phyloP scores from a whole-genome alignment of 2,329 filamentous ascomycete genomes.

The Colletotrichum gigasporum region DNA sequence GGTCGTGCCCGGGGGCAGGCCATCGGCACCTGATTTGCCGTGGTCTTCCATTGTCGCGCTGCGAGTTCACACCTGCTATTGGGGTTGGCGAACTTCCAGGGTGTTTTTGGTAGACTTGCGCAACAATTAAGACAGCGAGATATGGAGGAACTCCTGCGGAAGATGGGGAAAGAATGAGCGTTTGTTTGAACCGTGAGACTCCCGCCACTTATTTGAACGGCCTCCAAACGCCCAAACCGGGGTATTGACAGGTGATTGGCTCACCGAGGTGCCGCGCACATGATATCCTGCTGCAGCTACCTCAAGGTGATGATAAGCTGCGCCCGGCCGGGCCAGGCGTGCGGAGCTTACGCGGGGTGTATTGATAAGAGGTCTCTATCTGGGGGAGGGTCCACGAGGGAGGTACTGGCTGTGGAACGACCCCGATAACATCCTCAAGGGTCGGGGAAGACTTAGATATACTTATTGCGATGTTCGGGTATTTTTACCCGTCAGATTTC shows the following conservation, averaged over 20 bases:
- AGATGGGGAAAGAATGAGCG: no score
- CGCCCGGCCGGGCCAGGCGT: not conserved
- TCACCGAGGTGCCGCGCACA: not conserved
- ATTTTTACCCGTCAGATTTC: not conserved
- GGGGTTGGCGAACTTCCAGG: no score
- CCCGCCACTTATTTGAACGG: not conserved
- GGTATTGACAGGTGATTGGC: not conserved
- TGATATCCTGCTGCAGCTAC: not conserved
- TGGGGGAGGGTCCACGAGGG: not conserved
- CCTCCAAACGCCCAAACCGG: not conserved
- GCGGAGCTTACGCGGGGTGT: not conserved
- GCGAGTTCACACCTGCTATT: no score
- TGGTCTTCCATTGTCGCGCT: not conserved
- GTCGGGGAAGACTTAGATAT: no score
- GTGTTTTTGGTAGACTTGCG: no score
- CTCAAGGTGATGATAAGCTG: slow-evolving; percentile 2
- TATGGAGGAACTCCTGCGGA: no score
- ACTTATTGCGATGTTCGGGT: not conserved
- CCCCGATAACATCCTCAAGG: no score
- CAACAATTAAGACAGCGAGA: no score
- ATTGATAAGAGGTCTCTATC: not conserved
- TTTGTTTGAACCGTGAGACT: not conserved
- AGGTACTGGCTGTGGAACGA: no score
- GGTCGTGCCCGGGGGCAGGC: slow-evolving; percentile 5
- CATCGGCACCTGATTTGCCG: not conserved